Evolutionary conservation across 345 rosid genomes (phyloP).

Genomic region (Lumnitzera littorea): DNA sequence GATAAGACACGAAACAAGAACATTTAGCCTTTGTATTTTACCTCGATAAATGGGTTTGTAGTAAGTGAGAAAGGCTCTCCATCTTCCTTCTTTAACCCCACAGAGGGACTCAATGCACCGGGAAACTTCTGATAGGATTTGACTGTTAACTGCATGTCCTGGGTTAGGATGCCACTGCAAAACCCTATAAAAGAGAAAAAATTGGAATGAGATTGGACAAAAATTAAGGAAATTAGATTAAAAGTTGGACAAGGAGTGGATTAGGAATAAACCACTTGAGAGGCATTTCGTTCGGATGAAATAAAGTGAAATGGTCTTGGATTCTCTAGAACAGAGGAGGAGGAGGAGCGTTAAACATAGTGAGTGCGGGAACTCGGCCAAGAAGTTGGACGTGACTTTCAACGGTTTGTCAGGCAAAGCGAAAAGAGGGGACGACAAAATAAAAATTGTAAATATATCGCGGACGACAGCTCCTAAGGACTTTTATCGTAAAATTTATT

Average conservation of each 20-base stretch:
- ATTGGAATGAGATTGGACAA: background rate
- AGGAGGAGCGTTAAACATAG: no score
- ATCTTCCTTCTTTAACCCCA: constrained; percentile 83
- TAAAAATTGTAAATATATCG: no score
- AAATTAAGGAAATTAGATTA: background rate
- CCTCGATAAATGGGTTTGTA: constrained; percentile 63
- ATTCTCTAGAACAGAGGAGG: no score
- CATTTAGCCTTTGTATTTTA: background rate
- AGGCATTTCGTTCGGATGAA: constrained; percentile 23
- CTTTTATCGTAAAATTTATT: no score
- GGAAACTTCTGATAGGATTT: constrained; percentile 71
- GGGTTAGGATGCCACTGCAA: constrained; percentile 90
- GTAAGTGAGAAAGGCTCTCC: constrained; percentile 77
- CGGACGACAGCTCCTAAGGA: no score
- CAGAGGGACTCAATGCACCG: constrained; percentile 78
- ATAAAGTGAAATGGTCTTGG: background rate
- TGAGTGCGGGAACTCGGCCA: no score
- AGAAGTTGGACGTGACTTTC: no score
- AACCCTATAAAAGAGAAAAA: constrained; percentile 43
- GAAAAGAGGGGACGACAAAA: no score
- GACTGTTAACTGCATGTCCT: constrained; percentile 73
- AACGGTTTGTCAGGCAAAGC: no score
- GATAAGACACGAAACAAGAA: no score
- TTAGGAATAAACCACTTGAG: constrained; percentile 34
- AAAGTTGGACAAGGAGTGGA: no score